phyloP scores from a whole-genome alignment of 345 rosid genomes.

The Citrus trifoliata region DNA sequence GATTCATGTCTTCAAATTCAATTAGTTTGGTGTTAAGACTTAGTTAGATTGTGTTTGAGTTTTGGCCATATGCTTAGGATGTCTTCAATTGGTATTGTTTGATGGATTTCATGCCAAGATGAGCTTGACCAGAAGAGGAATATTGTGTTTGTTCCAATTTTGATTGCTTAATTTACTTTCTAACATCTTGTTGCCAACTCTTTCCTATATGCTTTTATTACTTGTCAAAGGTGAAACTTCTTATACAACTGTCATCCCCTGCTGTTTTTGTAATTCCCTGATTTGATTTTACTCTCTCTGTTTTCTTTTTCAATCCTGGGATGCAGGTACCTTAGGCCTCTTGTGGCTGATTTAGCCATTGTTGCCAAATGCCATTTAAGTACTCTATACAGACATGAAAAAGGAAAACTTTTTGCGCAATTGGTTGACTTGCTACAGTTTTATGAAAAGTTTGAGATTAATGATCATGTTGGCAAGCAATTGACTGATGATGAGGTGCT shows the following conservation, averaged over 20 bases:
- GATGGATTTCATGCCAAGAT: background rate
- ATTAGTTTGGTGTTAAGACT: background rate
- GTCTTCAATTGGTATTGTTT: background rate
- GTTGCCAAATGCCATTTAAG: constrained; percentile 95
- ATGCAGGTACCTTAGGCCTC: constrained; percentile 90
- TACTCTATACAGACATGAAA: constrained; percentile 75
- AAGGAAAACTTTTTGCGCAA: constrained; percentile 91
- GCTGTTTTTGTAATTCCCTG: background rate
- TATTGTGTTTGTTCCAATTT: background rate
- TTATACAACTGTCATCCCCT: background rate
- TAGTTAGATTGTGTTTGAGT: background rate
- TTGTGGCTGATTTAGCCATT: constrained; percentile 93
- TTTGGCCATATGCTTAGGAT: background rate
- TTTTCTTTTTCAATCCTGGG: constrained; percentile 14
- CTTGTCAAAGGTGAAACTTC: background rate
- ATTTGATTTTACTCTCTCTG: background rate
- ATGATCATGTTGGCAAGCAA: constrained; percentile 95
- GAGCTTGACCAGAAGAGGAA: background rate
- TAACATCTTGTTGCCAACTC: background rate
- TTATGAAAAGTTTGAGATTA: constrained; percentile 97
- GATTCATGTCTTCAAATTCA: background rate
- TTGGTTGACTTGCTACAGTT: constrained; percentile 93
- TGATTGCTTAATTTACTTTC: background rate
- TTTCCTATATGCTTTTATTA: background rate
- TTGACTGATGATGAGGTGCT: constrained; percentile 93